A percentile compares a stretch with the other conserved stretches of the same genome.
Conservation (phyloP, 495 filamentous ascomycete species). For the Staphylotrichum longicolle region DNA sequence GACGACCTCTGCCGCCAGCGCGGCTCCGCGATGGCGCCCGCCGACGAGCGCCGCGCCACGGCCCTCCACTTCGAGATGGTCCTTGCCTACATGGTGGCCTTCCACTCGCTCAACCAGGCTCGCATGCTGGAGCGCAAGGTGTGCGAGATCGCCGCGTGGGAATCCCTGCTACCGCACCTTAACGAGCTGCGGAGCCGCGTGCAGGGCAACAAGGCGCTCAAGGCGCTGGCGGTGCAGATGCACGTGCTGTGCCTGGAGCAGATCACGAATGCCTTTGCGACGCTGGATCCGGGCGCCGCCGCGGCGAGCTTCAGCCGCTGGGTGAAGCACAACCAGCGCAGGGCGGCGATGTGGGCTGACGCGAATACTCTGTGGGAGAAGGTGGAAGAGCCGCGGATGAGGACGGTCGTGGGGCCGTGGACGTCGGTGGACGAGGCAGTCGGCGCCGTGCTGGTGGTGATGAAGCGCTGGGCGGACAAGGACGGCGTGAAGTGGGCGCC, state of each 20-base stretch:
- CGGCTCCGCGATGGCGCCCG: constrained; percentile 17
- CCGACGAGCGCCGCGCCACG: constrained; percentile 32
- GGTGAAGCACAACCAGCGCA: constrained; percentile 19
- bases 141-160: constrained; percentile 29
- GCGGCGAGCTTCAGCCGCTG: constrained; percentile 20
- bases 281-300: constrained; percentile 26
- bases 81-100: constrained; percentile 42
- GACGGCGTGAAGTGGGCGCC: constrained; percentile 36
- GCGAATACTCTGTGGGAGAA: constrained; percentile 17
- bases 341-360: constrained; percentile 31
- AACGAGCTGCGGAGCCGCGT: constrained; percentile 31
- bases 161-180: constrained; percentile 35
- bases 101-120: constrained; percentile 31
- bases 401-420: constrained; percentile 39
- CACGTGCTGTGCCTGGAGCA: constrained; percentile 41
- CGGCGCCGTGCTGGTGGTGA: constrained; percentile 25
- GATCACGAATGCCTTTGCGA: constrained; percentile 29
- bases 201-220: constrained; percentile 27
- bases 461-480: constrained; percentile 34
- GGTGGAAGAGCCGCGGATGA: constrained; percentile 30
- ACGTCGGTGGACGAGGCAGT: constrained; percentile 34
- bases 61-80: constrained; percentile 44
- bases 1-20: constrained; percentile 39
- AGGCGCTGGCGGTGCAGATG: constrained; percentile 35
- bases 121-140: constrained; percentile 27